phyloP scores from a whole-genome alignment of 164 flowering plant species.

The Saururus chinensis region DNA sequence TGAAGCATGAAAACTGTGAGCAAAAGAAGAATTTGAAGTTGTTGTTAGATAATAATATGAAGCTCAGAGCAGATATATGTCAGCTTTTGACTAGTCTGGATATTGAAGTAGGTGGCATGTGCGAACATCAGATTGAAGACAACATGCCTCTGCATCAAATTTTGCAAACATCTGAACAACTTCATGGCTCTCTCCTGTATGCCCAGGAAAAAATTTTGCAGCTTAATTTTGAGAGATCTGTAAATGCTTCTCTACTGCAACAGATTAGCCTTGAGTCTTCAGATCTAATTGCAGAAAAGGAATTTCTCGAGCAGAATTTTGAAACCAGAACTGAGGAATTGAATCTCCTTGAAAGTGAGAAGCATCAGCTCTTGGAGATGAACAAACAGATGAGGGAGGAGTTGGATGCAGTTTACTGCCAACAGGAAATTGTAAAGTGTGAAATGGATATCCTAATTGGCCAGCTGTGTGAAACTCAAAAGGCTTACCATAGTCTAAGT shows the following conservation, averaged over 20 bases:
- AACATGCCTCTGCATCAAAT: conserved; percentile 24
- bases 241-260: conserved; percentile 43
- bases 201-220: conserved; percentile 48
- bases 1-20: conserved; percentile 59
- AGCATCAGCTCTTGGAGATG: conserved; percentile 35
- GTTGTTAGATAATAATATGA: conserved; percentile 45
- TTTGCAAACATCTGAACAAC: conserved; percentile 26
- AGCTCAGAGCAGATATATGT: conserved; percentile 35
- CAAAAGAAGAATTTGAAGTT: conserved; percentile 55
- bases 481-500: conserved; percentile 17
- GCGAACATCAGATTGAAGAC: conserved; percentile 18
- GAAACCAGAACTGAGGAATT: conserved; percentile 20
- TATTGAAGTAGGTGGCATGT: conserved; percentile 14
- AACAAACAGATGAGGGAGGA: conserved; percentile 30
- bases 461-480: conserved; percentile 26
- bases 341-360: conserved; percentile 36
- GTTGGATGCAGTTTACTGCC: conserved; percentile 19
- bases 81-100: conserved; percentile 48
- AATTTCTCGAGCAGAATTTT: conserved; percentile 24
- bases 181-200: conserved; percentile 25
- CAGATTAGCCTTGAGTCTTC: conserved; percentile 33
- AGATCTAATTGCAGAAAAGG: conserved; percentile 31
- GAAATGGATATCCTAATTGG: conserved; percentile 24
- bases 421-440: conserved; percentile 16
- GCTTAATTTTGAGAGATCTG: conserved; percentile 58